Percentiles rank a stretch among this genome's conserved stretches.
Conservation (phyloP, 2,329 filamentous ascomycete species). For the Paecilomyces sp. region DNA sequence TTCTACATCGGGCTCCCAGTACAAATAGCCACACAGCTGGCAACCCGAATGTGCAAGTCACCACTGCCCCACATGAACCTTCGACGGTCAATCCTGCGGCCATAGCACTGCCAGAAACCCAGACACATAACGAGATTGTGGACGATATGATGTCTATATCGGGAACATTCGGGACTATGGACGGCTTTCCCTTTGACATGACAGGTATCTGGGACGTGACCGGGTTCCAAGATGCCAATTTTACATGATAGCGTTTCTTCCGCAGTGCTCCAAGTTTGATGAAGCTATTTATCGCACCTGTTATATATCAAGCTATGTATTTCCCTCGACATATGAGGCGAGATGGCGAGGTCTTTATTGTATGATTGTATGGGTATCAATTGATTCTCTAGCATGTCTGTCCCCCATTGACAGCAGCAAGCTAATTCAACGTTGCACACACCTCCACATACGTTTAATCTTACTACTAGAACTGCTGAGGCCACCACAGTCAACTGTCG, state of each 20-base stretch:
- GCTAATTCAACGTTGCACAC: neutral
- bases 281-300: neutral
- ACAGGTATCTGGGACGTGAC: conserved; percentile 40
- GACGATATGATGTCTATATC: conserved; percentile 42
- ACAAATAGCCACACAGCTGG: conserved; percentile 8
- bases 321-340: neutral
- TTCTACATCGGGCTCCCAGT: conserved; percentile 34
- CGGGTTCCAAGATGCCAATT: conserved; percentile 34
- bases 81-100: conserved; percentile 30
- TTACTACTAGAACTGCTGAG: neutral
- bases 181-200: conserved; percentile 41
- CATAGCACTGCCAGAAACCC: conserved; percentile 35
- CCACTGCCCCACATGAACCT: conserved; percentile 15
- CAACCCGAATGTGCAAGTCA: conserved; percentile 6
- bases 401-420: neutral
- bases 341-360: neutral
- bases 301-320: neutral
- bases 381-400: neutral
- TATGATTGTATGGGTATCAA: neutral
- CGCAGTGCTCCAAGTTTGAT: neutral
- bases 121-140: conserved; percentile 39
- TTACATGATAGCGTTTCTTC: conserved; percentile 7
- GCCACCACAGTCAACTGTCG: neutral
- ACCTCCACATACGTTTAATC: neutral
- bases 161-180: conserved; percentile 38